Base-by-base conservation (phyloP, 371 early-diverging fungal genomes). In the Mortierella sp. region DNA sequence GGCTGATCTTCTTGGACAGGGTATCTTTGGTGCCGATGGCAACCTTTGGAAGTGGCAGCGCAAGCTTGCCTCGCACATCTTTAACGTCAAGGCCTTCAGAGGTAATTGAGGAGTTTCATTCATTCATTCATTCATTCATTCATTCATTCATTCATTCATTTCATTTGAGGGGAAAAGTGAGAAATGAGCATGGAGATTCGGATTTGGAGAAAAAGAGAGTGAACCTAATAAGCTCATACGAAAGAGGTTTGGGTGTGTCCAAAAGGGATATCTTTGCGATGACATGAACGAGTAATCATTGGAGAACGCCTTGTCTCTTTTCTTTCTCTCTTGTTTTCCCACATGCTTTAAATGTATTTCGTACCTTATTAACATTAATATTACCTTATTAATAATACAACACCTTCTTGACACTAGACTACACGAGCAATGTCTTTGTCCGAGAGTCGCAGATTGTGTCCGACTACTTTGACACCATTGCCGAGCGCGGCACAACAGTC, bases 21-120 rank as follows among this genome's bases (percentile, higher is more conserved):
- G 96, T 72, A 95, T 96, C 78, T 96, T 96, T 80, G 90, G 90
- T 79, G 89, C 91, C 8, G 95, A 95, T 84, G 95, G 95, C 31
- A 89, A 93, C 42, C 81, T 84, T 1, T 94, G 95, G 95, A 90
- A 88, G 65, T 90, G 88, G 73, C 94, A 94, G 72, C 89, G 96
- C 65, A 95, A 95, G 86, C 88, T 92, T 24, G 95, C 95, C 38
- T 88, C 92, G 72, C 90, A 91, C 73, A 94, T 95, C 63, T 96
- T 95, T 79, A 94, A 91, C 76, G 95, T 95, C 79, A 92, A 91
- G 83, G 95, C 94, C 76, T 95, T 95, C 80, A 88, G 94, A 84
- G 94, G 94, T 80, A 89, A 88, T 38, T 38, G 42, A 38, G 5
- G 42, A 38, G 42, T 34, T 26, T 9, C 58, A 58, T 60, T 16